Evolutionary conservation across 148 eudicot species (phyloP).

Genomic region (Fallopia convolvulus): DNA sequence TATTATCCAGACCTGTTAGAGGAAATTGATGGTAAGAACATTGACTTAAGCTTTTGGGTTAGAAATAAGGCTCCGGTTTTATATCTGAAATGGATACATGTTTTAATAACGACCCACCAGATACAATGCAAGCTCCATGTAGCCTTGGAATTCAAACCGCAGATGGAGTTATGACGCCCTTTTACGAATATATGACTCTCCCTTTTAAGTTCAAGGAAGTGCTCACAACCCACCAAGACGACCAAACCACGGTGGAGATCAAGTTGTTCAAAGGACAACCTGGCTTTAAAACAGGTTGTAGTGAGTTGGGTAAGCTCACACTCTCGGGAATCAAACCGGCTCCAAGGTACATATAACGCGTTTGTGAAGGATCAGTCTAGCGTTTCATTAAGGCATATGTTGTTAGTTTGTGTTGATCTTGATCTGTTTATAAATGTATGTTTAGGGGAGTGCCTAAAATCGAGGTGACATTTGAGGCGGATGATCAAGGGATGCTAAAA

Average conservation of each 20-base stretch:
- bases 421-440: conserved; percentile 2
- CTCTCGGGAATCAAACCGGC: conserved; percentile 67
- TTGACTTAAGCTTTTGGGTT: too few species aligned
- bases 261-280: conserved; percentile 76
- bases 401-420: neutral
- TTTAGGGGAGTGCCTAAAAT: conserved; percentile 76
- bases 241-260: neutral
- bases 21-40: too few species aligned
- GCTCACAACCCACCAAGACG: conserved; percentile 5
- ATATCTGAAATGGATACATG: too few species aligned
- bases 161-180: neutral
- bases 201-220: neutral
- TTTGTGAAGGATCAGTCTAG: too few species aligned
- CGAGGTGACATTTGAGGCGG: conserved; percentile 76
- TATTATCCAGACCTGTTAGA: too few species aligned
- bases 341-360: conserved; percentile 40
- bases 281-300: conserved; percentile 61
- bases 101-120: too few species aligned
- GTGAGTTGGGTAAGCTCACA: conserved; percentile 62
- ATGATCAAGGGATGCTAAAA: conserved; percentile 59
- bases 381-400: neutral
- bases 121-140: neutral
- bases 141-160: neutral
- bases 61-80: too few species aligned
- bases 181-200: neutral